These are phyloP conservation scores for Malbranchea zuffiana DNA, from an alignment of 2,329 filamentous ascomycete genomes.

Conservation along the genomic window DNA sequence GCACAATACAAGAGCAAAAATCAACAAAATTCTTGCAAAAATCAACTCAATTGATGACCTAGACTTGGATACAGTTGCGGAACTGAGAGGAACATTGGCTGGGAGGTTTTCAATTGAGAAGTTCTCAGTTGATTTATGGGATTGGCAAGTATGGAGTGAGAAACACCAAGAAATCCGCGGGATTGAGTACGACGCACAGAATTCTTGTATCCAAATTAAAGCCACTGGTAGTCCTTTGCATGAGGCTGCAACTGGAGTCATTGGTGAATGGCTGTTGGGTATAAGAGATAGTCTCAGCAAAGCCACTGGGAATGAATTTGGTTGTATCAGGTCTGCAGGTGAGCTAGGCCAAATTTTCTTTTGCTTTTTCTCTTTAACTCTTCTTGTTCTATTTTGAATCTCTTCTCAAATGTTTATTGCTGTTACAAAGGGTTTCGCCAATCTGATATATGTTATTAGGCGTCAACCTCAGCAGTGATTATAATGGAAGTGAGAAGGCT, in stretches of 20 bases:
- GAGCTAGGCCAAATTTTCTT: conserved; percentile 1
- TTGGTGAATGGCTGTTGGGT: conserved; percentile 7
- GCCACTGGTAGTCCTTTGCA: conserved; percentile 9
- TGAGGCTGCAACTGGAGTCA: conserved; percentile 5
- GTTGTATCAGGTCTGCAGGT: conserved; percentile 7
- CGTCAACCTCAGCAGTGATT: conserved; percentile 8
- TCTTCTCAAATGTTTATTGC: neutral
- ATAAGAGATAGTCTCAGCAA: conserved; percentile 5
- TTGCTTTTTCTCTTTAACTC: conserved; percentile 3
- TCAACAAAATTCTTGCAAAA: conserved; percentile 9
- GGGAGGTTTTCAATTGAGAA: conserved; percentile 12
- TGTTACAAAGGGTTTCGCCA: conserved; percentile 3
- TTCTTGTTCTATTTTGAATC: conserved; percentile 3
- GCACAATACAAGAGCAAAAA: conserved; percentile 7
- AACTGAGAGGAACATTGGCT: conserved; percentile 9
- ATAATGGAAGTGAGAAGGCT: conserved; percentile 10
- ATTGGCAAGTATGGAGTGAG: conserved; percentile 10
- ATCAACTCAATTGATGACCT: conserved; percentile 11
- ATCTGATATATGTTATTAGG: conserved; percentile 7
- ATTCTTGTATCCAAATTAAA: conserved; percentile 8
- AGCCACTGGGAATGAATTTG: conserved; percentile 6
- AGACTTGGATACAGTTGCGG: conserved; percentile 10
- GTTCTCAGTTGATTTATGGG: conserved; percentile 9
- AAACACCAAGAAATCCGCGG: conserved; percentile 9
- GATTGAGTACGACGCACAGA: conserved; percentile 10